phyloP scores from a whole-genome alignment of 345 rosid species.

The Citrus inodora region DNA sequence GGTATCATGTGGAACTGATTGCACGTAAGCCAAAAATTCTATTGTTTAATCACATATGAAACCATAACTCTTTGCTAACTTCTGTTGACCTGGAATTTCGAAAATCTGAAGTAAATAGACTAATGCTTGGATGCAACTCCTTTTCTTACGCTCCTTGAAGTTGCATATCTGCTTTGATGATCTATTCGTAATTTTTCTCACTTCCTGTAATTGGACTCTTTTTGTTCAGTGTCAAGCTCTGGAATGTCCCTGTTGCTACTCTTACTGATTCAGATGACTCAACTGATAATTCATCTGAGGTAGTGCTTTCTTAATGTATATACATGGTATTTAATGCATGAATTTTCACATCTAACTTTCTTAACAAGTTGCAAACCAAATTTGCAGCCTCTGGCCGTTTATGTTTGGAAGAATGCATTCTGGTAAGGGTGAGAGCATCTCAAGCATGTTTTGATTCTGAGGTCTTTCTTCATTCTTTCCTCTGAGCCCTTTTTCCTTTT shows the following conservation, averaged over 20 bases:
- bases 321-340: not conserved
- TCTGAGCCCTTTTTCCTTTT: slow-evolving; percentile 8
- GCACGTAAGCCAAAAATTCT: slow-evolving; percentile 56
- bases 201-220: not conserved
- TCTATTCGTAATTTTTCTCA: not conserved
- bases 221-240: slow-evolving; percentile 76
- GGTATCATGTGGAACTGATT: slow-evolving; percentile 88
- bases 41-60: not conserved
- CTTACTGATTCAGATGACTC: slow-evolving; percentile 44
- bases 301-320: slow-evolving; percentile 19
- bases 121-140: not conserved
- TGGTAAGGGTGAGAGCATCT: slow-evolving; percentile 40
- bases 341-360: slow-evolving; percentile 2
- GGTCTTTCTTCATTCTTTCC: not conserved
- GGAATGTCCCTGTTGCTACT: slow-evolving; percentile 82
- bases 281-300: slow-evolving; percentile 49
- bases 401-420: slow-evolving; percentile 79
- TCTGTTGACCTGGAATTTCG: not conserved
- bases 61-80: slow-evolving; percentile 10
- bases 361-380: slow-evolving; percentile 20
- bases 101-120: not conserved
- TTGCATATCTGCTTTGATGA: not conserved
- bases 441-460: not conserved
- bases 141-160: not conserved
- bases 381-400: slow-evolving; percentile 67